Base-by-base conservation (phyloP, 2,329 filamentous ascomycete genomes). In the Cordyceps javanica region DNA sequence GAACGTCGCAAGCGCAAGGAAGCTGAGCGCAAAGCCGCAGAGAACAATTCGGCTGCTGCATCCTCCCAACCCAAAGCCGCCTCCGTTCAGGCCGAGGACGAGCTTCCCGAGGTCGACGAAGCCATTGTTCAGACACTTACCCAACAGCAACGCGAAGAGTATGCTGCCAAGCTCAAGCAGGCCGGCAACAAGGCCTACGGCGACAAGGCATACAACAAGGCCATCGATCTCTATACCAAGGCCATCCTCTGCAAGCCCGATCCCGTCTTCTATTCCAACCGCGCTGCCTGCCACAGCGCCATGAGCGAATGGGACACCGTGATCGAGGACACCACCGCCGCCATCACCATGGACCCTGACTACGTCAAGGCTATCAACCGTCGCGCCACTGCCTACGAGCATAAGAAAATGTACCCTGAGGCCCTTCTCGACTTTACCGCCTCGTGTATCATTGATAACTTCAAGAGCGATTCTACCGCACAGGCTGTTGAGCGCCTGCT, bases 341-440 rank as follows among this genome's bases (percentile, higher is more conserved):
- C 94, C 62, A 87, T 99, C 75, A 88, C 83, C 71, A 89, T 99
- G 74, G 91, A 99, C 72, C 88, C 88, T 65, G 90, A 96, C 76
- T 99, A 99, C 73, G 87, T 99, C 74, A 97, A 99, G 81, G 94
- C 94, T 34, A 81, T 99, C 66, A 99, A 99, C 82, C 88, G 94
- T 69, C 86, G 94, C 67, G 94, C 94, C 57, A 95, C 95, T 70
- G 94, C 94, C 59, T 99, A 97, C 74, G 94, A 99, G 76, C 89
- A 97, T 72, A 84, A 94, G 45, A 87, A 87, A 67, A 88, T 88
- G 75, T 96, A 88, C 78, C 94, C 91, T 72, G 93, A 97, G 71
- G 93, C 94, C 46, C 86, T 99, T 9, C 83, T 99, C 62, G 94
- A 99, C 76, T 97, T 96, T 77, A 99, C 94, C 9, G 94, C 94